Evolutionary conservation across 225 moss, liverwort and hornwort genomes (phyloP), one percentile per base, ranked within the genome.

Genomic region (Physcomitrium patens): DNA sequence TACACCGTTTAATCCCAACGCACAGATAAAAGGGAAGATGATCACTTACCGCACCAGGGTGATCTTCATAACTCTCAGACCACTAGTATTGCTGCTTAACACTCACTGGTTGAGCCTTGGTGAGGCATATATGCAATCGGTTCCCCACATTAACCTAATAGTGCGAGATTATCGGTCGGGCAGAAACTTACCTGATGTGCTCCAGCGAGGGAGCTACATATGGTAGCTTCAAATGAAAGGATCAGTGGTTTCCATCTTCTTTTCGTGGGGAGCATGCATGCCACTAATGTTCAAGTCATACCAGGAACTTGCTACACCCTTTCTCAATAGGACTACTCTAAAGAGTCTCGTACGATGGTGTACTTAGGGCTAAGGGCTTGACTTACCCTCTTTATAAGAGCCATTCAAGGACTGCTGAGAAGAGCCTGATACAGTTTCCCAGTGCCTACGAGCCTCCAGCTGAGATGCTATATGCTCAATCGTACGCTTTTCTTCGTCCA

Each of bases 401-500:
- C 97, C 97, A 89, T 93, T 99, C 83, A 93, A 79, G 78, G 87
- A 84, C 81, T 87, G 87, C 74, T 92, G 96, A 79, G 92, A 91
- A 75, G 92, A 96, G 84, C 92, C 96, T 56, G 96, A 94, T 56
- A 89, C 91, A 64, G 93, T 91, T 88, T 99, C 95, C 97, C 97
- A 99, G 78, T 99, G 97, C 81, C 97, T 91, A 77, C 97, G 94
- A 74, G 91, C 97, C 90, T 99, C 97, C 90, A 99, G 86, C 78
- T 99, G 97, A n/a, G 95, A 95, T 68, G 97, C 97, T 79, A 99
- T 95, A 70, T 93, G 94, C 87, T 99, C 97, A 93, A 99, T 95
- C 58, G 97, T 91, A 58, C 97, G 93, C 89, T 99, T 99, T 86
- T 99, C 97, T 77, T 93, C 97, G 82, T 99, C 94, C 78, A 95